phyloP scores from a whole-genome alignment of 192 early-diverging fungal genomes.

The Chytriomyces sp. region DNA sequence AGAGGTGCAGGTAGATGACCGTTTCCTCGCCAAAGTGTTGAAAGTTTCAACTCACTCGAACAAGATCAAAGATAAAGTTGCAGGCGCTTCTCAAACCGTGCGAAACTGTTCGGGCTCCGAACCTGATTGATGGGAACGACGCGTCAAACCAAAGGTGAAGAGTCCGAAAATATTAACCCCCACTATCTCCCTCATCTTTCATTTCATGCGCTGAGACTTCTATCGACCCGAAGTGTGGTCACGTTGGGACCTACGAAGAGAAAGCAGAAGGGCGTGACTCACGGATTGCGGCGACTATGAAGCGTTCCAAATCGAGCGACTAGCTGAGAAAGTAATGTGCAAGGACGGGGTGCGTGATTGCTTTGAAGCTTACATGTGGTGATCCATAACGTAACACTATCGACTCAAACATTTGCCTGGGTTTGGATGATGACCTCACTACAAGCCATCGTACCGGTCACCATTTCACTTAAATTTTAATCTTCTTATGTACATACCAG shows the following conservation, averaged over 20 bases:
- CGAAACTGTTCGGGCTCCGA: neutral
- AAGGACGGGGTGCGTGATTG: neutral
- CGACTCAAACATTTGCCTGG: slow-evolving; percentile 1
- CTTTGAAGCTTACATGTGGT: neutral
- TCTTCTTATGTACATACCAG: no score
- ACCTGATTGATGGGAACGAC: no score
- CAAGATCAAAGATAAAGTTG: neutral
- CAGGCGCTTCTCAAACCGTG: neutral
- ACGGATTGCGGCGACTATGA: neutral
- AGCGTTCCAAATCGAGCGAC: neutral
- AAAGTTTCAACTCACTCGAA: neutral
- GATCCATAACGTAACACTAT: neutral
- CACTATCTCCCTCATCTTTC: neutral
- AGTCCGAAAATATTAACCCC: no score
- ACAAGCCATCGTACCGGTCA: no score
- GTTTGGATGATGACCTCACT: no score
- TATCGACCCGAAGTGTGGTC: neutral
- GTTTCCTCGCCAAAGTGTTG: neutral
- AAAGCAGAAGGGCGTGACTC: neutral
- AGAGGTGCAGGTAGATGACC: slow-evolving; percentile 7
- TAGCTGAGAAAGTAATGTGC: neutral
- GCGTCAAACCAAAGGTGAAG: neutral
- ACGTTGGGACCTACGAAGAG: neutral
- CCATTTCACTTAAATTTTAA: no score
- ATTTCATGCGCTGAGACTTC: neutral